These are phyloP conservation scores for Clitoria ternatea DNA, from an alignment of 306 rosid species.

Conservation along the genomic window DNA sequence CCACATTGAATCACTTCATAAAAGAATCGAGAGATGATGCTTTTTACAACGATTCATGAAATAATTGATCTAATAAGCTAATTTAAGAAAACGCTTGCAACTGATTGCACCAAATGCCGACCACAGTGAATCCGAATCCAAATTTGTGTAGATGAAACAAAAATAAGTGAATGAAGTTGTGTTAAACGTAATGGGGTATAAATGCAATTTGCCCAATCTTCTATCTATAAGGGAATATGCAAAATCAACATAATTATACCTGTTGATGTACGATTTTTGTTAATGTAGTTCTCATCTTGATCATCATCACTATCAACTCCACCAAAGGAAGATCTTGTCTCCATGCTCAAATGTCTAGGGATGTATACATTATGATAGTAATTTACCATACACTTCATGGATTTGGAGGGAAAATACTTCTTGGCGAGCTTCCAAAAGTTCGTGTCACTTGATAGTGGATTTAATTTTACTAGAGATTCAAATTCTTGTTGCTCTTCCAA, in stretches of 20 bases:
- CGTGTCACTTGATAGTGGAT: neutral
- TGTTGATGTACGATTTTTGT: neutral
- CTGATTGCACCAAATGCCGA: too few species aligned
- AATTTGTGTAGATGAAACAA: too few species aligned
- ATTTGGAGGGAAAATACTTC: conserved; percentile 32
- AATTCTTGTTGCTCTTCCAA: conserved; percentile 12
- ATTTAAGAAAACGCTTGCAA: too few species aligned
- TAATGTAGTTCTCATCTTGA: neutral
- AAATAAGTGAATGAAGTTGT: too few species aligned
- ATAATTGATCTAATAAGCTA: too few species aligned
- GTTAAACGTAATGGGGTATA: too few species aligned
- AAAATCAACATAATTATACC: neutral
- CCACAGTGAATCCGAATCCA: too few species aligned
- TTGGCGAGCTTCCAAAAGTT: conserved; percentile 32
- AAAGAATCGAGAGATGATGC: too few species aligned
- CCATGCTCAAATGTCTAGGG: conserved; percentile 25
- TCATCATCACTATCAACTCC: conserved; percentile 27
- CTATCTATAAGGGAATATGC: neutral
- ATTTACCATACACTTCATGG: conserved; percentile 20
- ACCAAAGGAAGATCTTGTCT: conserved; percentile 5
- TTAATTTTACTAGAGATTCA: conserved; percentile 19
- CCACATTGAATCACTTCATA: too few species aligned
- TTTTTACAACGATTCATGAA: too few species aligned
- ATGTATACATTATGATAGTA: conserved; percentile 41
- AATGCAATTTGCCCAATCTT: too few species aligned